phyloP scores from a whole-genome alignment of 2,329 filamentous ascomycete genomes.

The Cladosporium colombiae region DNA sequence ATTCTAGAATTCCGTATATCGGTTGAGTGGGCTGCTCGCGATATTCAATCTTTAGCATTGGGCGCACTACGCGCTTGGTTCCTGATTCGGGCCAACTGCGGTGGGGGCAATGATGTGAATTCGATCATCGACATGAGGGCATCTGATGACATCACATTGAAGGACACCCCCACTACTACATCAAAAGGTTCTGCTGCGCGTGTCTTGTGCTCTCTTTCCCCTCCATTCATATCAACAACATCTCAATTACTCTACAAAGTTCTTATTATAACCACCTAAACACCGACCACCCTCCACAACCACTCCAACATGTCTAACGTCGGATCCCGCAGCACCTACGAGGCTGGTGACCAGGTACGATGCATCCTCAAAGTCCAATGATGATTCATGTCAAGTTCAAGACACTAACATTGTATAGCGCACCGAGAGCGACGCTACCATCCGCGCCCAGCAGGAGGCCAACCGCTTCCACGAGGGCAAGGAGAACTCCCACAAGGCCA shows the following conservation, averaged over 20 bases:
- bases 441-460: conserved; percentile 49
- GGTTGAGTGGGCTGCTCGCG: conserved; percentile 15
- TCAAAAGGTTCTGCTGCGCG: conserved; percentile 13
- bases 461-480: conserved; percentile 72
- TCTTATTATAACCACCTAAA: neutral
- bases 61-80: neutral
- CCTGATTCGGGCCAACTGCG: conserved; percentile 12
- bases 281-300: conserved; percentile 8
- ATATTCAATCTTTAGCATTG: conserved; percentile 14
- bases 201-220: conserved; percentile 18
- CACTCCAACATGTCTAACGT: conserved; percentile 57
- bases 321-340: conserved; percentile 67
- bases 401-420: conserved; percentile 40
- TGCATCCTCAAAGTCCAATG: neutral
- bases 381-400: neutral
- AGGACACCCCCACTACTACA: conserved; percentile 11
- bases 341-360: conserved; percentile 69
- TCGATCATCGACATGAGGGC: conserved; percentile 16
- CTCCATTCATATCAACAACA: conserved; percentile 9
- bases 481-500: conserved; percentile 65
- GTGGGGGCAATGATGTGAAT: conserved; percentile 9
- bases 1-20: conserved; percentile 13
- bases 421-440: conserved; percentile 51
- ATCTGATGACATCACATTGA: conserved; percentile 12
- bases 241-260: neutral